Percentiles rank a stretch among this genome's conserved stretches.
Conservation (phyloP, 176 grass and related monocot genomes). For the Puya raimondii region DNA sequence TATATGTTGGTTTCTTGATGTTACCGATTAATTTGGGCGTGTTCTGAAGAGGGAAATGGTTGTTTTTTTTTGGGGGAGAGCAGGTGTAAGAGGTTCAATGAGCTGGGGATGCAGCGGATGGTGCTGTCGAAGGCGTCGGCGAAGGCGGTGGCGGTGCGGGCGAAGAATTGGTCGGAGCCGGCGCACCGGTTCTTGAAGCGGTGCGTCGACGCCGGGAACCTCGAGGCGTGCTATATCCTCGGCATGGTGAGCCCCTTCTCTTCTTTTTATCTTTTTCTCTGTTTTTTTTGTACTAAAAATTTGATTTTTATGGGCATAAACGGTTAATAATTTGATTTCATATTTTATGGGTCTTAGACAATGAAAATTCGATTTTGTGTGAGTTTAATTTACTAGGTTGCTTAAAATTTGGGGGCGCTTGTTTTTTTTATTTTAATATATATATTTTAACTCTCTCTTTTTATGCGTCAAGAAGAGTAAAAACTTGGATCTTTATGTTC, state of each 20-base stretch:
- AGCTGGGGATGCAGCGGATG: constrained; percentile 22
- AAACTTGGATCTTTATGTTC: no score
- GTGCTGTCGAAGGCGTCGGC: constrained; percentile 38
- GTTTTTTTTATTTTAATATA: neutral
- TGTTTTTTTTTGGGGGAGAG: constrained; percentile 12
- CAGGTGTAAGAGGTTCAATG: constrained; percentile 63
- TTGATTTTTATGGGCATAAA: neutral
- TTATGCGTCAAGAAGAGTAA: no score
- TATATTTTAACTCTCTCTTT: no score
- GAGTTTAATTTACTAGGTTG: neutral
- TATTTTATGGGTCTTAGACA: no score
- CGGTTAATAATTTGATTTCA: no score
- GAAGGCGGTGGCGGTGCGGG: constrained; percentile 23
- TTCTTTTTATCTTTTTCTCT: neutral
- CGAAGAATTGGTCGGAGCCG: constrained; percentile 33
- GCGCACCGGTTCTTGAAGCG: constrained; percentile 46
- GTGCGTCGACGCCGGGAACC: constrained; percentile 50
- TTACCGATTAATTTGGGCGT: constrained; percentile 1
- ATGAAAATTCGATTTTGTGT: neutral
- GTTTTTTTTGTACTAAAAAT: neutral
- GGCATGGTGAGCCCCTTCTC: constrained; percentile 43
- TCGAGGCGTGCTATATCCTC: constrained; percentile 63
- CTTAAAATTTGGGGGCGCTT: neutral
- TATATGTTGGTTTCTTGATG: neutral
- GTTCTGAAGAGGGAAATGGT: constrained; percentile 3